Evolutionary conservation across 1,284 basidiomycete genomes (phyloP).

Genomic region (Crucibulum parvulum): DNA sequence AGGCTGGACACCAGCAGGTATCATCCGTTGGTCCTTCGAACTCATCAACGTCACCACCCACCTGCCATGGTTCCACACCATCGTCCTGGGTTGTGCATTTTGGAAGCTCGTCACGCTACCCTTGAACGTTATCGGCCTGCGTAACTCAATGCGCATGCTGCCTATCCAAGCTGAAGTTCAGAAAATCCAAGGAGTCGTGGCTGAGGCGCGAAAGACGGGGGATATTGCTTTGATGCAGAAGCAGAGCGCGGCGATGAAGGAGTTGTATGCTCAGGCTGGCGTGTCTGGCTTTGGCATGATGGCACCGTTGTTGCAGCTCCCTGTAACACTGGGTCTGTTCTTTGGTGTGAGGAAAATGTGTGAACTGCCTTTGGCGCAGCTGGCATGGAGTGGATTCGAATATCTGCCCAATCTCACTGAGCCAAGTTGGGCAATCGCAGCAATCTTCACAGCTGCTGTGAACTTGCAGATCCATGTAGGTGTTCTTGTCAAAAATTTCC

Average conservation of each 20-base stretch:
- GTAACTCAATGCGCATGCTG: conserved; percentile 74
- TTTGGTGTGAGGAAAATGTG: conserved; percentile 83
- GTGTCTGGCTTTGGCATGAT: conserved; percentile 65
- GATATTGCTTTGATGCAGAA: conserved; percentile 65
- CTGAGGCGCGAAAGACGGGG: conserved; percentile 38
- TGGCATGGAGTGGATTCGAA: conserved; percentile 80
- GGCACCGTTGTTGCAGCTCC: conserved; percentile 75
- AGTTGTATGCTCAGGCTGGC: conserved; percentile 75
- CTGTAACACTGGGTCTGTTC: conserved; percentile 88
- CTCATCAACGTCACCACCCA: conserved; percentile 76
- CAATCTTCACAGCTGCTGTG: conserved; percentile 67
- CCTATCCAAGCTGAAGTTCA: conserved; percentile 67
- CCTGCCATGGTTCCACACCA: conserved; percentile 88
- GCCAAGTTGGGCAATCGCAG: conserved; percentile 82
- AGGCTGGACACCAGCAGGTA: conserved; percentile 64
- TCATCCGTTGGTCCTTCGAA: conserved; percentile 75
- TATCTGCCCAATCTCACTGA: conserved; percentile 88
- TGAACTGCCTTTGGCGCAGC: conserved; percentile 58
- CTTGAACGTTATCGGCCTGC: conserved; percentile 69
- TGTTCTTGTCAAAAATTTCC: conserved; percentile 13
- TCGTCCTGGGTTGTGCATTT: conserved; percentile 74
- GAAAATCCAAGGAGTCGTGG: conserved; percentile 57
- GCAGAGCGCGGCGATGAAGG: conserved; percentile 60
- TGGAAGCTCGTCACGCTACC: conserved; percentile 79
- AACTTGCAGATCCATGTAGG: conserved; percentile 78